Conservation (phyloP, 306 rosid species). For the Glycine soja region DNA sequence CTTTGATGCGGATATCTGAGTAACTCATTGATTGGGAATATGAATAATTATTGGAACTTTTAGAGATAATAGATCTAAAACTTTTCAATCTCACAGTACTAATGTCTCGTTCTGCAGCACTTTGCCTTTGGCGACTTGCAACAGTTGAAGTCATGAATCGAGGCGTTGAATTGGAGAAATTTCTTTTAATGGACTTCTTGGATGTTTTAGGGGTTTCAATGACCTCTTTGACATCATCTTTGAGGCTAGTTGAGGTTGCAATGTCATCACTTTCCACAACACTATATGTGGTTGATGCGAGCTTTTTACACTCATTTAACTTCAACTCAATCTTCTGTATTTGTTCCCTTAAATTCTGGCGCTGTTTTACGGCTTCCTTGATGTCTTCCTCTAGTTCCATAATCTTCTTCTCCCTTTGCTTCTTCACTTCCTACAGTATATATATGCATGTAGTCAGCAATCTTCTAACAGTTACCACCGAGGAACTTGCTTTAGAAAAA, state of each 20-base stretch:
- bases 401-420: conserved; percentile 71
- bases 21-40: conserved; percentile 75
- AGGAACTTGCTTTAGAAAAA: conserved; percentile 35
- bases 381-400: conserved; percentile 69
- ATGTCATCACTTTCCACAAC: conserved; percentile 54
- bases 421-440: conserved; percentile 73
- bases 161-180: conserved; percentile 64
- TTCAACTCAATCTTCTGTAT: conserved; percentile 61
- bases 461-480: conserved; percentile 31
- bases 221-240: conserved; percentile 58
- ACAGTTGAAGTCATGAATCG: conserved; percentile 94
- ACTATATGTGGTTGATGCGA: conserved; percentile 47
- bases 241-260: conserved; percentile 46
- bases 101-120: conserved; percentile 63
- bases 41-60: conserved; percentile 75
- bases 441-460: conserved; percentile 35
- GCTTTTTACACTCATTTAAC: conserved; percentile 59
- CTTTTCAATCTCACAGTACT: conserved; percentile 54
- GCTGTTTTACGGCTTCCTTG: conserved; percentile 74
- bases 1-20: conserved; percentile 69
- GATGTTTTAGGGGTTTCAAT: conserved; percentile 55
- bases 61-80: conserved; percentile 55
- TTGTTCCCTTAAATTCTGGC: conserved; percentile 59
- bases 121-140: conserved; percentile 90
- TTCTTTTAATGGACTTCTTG: conserved; percentile 51